Evolutionary conservation across 441 rosid genomes (phyloP).

Genomic region (Syzygium malaccense): DNA sequence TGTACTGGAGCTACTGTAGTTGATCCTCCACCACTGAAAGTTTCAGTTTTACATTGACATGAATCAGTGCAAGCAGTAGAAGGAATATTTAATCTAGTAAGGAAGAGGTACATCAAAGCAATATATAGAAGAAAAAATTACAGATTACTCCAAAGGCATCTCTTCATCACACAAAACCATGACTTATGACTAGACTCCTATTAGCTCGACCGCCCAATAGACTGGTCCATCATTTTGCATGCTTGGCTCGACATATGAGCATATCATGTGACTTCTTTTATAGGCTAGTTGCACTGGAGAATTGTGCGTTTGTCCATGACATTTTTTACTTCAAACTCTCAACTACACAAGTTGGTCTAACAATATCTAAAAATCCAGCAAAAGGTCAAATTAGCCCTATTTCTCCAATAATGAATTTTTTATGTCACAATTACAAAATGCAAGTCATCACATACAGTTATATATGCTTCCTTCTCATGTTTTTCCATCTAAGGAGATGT

Average conservation of each 20-base stretch:
- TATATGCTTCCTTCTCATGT: neutral
- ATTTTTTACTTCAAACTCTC: neutral
- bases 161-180: neutral
- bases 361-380: neutral
- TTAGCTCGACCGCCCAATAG: neutral
- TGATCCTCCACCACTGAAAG: constrained; percentile 95
- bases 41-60: neutral
- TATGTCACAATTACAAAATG: neutral
- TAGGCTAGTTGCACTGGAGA: neutral
- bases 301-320: neutral
- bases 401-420: neutral
- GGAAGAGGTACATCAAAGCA: neutral
- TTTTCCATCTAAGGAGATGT: neutral
- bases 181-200: neutral
- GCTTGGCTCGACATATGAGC: neutral
- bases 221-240: neutral
- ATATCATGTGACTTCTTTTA: neutral
- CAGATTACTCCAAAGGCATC: neutral
- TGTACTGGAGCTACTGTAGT: constrained; percentile 95
- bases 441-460: neutral
- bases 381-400: neutral
- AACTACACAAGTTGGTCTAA: neutral
- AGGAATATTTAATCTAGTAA: neutral
- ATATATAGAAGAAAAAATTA: neutral
- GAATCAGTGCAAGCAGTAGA: neutral